A percentile compares a stretch with the other conserved stretches of the same genome.
phyloP scores from a whole-genome alignment of 2,329 filamentous ascomycete species.

The Arthrinium phaeospermum region DNA sequence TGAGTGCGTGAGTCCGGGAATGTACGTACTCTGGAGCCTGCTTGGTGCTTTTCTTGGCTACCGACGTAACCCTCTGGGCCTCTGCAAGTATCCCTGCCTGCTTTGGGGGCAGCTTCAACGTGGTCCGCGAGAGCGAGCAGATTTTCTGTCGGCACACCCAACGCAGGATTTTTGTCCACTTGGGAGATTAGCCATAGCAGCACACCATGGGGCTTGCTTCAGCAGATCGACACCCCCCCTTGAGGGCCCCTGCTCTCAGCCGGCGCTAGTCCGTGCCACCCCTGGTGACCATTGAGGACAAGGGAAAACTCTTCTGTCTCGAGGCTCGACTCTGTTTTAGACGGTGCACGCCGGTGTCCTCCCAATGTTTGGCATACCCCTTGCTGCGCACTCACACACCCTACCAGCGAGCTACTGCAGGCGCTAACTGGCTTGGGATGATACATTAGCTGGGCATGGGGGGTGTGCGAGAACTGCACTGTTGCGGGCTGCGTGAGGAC shows the following conservation, averaged over 20 bases:
- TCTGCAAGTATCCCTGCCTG: slow-evolving; percentile 12
- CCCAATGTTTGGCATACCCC: not conserved
- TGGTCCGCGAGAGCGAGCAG: not conserved
- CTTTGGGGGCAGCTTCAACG: slow-evolving; percentile 10
- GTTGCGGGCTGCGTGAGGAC: not conserved
- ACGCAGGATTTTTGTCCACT: slow-evolving; percentile 2
- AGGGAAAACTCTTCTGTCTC: slow-evolving; percentile 20
- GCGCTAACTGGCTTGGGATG: slow-evolving; percentile 8
- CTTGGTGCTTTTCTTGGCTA: slow-evolving; percentile 10
- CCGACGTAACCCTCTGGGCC: slow-evolving; percentile 9
- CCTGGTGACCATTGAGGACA: slow-evolving; percentile 2
- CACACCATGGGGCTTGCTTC: slow-evolving; percentile 8
- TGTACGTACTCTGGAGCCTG: slow-evolving; percentile 11
- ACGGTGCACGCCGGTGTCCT: slow-evolving; percentile 15
- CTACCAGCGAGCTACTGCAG: slow-evolving; percentile 1
- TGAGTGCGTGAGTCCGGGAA: not conserved
- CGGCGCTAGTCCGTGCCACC: slow-evolving; percentile 17
- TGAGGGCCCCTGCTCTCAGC: not conserved
- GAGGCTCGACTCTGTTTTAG: slow-evolving; percentile 18
- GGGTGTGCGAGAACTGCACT: not conserved
- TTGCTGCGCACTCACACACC: slow-evolving; percentile 6
- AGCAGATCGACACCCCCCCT: slow-evolving; percentile 11
- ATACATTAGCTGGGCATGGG: not conserved
- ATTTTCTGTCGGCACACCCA: slow-evolving; percentile 5
- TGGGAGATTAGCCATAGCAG: not conserved